A percentile compares a stretch with the other conserved stretches of the same genome.
Evolutionary conservation across 2,329 filamentous ascomycete genomes (phyloP).

Genomic region (Verticillium alfalfae): DNA sequence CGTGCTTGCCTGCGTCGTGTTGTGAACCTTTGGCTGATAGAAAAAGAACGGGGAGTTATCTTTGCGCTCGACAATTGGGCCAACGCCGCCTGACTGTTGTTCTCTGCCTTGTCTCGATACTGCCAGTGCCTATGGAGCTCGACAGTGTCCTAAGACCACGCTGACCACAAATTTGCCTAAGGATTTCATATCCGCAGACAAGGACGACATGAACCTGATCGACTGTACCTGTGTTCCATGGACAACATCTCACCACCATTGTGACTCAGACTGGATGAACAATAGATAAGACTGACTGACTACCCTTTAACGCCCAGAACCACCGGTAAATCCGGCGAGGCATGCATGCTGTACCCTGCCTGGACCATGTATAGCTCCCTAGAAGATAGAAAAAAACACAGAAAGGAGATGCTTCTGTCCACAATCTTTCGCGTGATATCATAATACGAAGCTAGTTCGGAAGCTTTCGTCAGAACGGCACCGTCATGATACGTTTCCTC

Average conservation of each 20-base stretch:
- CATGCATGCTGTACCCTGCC: background rate
- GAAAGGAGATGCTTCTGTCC: background rate
- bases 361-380: background rate
- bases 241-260: too few relatives aligned
- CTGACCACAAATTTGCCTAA: too few relatives aligned
- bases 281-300: background rate
- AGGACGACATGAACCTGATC: too few relatives aligned
- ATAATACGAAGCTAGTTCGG: slow-evolving; percentile 1
- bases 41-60: slow-evolving; percentile 1
- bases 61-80: background rate
- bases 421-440: slow-evolving; percentile 3
- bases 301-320: background rate
- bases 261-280: too few relatives aligned
- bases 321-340: background rate
- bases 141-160: too few relatives aligned
- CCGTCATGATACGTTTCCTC: slow-evolving; percentile 1
- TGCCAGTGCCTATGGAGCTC: too few relatives aligned
- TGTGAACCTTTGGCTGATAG: slow-evolving; percentile 6
- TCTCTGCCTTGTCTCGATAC: too few relatives aligned
- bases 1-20: slow-evolving; percentile 4
- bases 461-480: background rate
- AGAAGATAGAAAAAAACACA: slow-evolving; percentile 2
- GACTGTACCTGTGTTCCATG: too few relatives aligned
- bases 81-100: background rate
- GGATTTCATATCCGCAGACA: too few relatives aligned